Evolutionary conservation across 2,329 filamentous ascomycete genomes (phyloP), one percentile per base, ranked within the genome.

Genomic region (Colletotrichum sublineola): DNA sequence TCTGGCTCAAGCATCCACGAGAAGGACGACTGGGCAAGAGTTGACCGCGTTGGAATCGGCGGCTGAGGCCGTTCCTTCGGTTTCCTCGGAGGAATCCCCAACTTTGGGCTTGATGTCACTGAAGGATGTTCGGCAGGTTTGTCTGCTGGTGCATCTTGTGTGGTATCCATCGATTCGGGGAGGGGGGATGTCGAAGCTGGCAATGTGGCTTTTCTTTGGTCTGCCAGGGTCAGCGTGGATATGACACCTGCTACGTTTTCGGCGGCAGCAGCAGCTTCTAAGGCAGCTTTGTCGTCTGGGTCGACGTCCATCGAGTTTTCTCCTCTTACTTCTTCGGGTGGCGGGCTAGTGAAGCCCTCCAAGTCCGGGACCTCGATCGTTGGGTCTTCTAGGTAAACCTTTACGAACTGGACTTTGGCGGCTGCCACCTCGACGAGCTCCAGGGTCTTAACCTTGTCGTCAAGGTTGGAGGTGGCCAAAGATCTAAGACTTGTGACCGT

Each of bases 1-100:
- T 88, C 86, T 3, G 87, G 88, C 75, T 91, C 90, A 2, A 95
- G 85, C 92, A 95, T 95, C 91, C 92, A 94, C 1, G 92, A 91
- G 79, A 94, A 95, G 5, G 91, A 92, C 9, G 93, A 94, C 75
- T 93, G 92, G 1, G 92, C 91, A 44, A 94, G 85, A 0, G 87
- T 89, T 4, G 92, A 92, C 31, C 91, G 87, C 29, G 89, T 89
- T 0, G 89, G 89, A 20, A 90, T 86, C 2, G 88, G 82, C 75
- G 74, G 81, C 58, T 78, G 77, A 66, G 70, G 70, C 9, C 70
- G 60, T 40, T 69, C 58, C 36, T 40, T 38, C 29, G 44, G 29
- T 53, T 58, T 69, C 33, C 60, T 29, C 20, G 38, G 52, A 46
- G 38, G 18, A 3, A 31, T 55, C 1, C 44, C 65, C 24, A 46